Base-by-base conservation (phyloP, 177 flowering plant genomes). In the Vitis hybrid region DNA sequence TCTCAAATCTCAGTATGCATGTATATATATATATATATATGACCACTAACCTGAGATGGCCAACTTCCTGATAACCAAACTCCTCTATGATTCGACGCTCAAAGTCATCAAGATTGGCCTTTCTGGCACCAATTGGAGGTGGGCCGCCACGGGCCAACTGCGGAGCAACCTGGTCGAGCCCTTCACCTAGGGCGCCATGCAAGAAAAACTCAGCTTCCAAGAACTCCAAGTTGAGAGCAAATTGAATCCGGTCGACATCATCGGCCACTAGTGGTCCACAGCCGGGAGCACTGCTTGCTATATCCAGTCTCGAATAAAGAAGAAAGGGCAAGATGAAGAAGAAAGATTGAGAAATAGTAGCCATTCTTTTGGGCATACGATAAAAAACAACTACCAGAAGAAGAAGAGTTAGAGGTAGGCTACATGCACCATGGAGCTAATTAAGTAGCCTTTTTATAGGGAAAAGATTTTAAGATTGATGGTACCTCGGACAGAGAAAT, bases 151-250 rank as follows among this genome's bases (percentile, higher is more conserved):
- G 7, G 2, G 78, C 56, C 15, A 77, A 19, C 11, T 50, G 0
- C 8, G 80, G 72, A 18, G 53, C 75, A 1, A 77, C 9, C 9
- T 6, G 3, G 52, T 80, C 80, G 7, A 77, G 78, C 16, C 83
- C 83, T 18, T 31, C 1, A 2, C 83, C 80, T 5, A 66, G 53
- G 1, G 80, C 71, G 6, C 76, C 74, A 15, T n/a, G 1, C 39
- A 74, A 55, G 76, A 80, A 77, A 26, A 77, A 77, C 65, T 80
- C 83, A 5, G 78, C 81, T 49, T 80, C 80, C 2, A 72, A 3
- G 76, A 68, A 80, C 26, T 80, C 83, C 51, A 80, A 16, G 55
- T 80, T 80, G 49, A 72, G 51, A 13, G 83, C 76, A 49, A 80
- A 72, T 14, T 69, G 69, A 48, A 80, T 48, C 26, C 2, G n/a